Evolutionary conservation across 495 filamentous ascomycete species (phyloP).

Genomic region (Penicillium cataractarum): DNA sequence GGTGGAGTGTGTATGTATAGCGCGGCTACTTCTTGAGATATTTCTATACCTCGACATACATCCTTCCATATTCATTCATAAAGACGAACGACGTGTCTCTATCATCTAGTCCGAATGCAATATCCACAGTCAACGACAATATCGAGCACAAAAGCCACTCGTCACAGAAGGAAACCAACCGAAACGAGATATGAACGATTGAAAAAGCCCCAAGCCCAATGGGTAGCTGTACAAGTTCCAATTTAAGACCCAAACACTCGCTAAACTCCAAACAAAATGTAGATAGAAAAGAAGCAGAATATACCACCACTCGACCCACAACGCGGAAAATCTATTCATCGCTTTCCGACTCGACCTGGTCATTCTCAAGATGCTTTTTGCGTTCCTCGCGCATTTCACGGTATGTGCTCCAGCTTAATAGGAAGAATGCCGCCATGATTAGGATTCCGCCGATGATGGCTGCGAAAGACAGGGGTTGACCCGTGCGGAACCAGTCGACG

Average conservation of each 20-base stretch:
- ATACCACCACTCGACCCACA: too few relatives aligned
- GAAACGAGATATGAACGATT: neutral
- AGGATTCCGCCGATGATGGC: conserved; percentile 81
- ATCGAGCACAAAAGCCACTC: neutral
- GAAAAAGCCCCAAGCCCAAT: neutral
- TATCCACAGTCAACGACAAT: neutral
- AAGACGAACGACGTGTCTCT: neutral
- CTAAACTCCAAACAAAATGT: conserved; percentile 3
- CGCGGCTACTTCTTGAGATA: neutral
- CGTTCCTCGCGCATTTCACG: conserved; percentile 87
- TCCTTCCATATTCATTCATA: neutral
- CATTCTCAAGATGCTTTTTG: conserved; percentile 54
- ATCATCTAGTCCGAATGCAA: neutral
- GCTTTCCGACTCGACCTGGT: conserved; percentile 46
- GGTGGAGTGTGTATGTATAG: too few relatives aligned
- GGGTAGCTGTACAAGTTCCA: neutral
- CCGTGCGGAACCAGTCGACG: conserved; percentile 83
- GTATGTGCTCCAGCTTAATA: conserved; percentile 90
- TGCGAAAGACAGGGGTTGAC: conserved; percentile 69
- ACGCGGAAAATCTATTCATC: conserved; percentile 39
- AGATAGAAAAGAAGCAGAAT: neutral
- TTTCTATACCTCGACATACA: neutral
- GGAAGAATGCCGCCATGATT: conserved; percentile 82
- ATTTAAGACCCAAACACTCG: neutral
- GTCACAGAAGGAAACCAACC: neutral